phyloP scores from a whole-genome alignment of 2,329 filamentous ascomycete genomes.

The Phoma herbarum region DNA sequence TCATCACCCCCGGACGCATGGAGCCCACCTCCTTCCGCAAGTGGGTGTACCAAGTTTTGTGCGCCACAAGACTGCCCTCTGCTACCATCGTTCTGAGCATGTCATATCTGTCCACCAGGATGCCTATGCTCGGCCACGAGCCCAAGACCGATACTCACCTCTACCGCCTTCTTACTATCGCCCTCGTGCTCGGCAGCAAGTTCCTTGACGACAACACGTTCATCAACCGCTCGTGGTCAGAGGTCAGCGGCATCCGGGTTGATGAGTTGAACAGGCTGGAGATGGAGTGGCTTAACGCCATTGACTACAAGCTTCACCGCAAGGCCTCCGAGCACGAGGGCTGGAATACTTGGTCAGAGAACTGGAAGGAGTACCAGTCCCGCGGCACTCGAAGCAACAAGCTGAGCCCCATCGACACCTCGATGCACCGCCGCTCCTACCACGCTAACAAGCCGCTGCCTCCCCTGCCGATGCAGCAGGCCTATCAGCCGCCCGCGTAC shows the following conservation, averaged over 20 bases:
- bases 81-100: conserved; percentile 90
- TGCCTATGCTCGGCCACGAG: conserved; percentile 73
- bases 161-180: conserved; percentile 86
- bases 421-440: conserved; percentile 62
- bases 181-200: conserved; percentile 88
- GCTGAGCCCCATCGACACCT: conserved; percentile 72
- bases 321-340: conserved; percentile 81
- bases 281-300: conserved; percentile 84
- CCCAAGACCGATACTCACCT: conserved; percentile 71
- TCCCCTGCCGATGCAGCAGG: conserved; percentile 50
- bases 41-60: conserved; percentile 89
- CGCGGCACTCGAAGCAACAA: conserved; percentile 51
- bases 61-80: conserved; percentile 86
- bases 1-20: conserved; percentile 69
- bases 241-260: conserved; percentile 89
- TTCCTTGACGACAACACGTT: conserved; percentile 98
- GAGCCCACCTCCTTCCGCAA: conserved; percentile 82
- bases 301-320: conserved; percentile 86
- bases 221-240: conserved; percentile 95
- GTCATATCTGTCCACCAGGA: conserved; percentile 85
- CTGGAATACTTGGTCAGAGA: conserved; percentile 70
- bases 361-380: conserved; percentile 71
- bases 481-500: conserved; percentile 49
- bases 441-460: conserved; percentile 57
- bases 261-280: conserved; percentile 85